Percentiles rank a stretch among this genome's conserved stretches.
Evolutionary conservation across 2,329 filamentous ascomycete genomes (phyloP).

Genomic region (Ustulina deusta): DNA sequence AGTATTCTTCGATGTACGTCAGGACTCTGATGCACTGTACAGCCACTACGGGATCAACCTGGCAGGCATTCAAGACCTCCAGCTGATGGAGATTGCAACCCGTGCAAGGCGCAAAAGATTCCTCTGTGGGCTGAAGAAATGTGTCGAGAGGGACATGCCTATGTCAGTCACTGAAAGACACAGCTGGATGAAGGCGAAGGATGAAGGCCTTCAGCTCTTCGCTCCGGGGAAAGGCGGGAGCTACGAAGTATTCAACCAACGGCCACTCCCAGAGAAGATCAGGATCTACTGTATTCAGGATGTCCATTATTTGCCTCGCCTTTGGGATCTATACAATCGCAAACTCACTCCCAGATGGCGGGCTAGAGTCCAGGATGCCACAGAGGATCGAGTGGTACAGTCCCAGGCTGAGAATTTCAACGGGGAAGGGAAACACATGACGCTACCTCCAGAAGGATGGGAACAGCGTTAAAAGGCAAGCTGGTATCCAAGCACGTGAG

Average conservation of each 20-base stretch:
- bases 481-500: too few relatives aligned
- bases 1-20: slow-evolving; percentile 69
- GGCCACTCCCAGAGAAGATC: slow-evolving; percentile 57
- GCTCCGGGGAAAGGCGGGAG: slow-evolving; percentile 56
- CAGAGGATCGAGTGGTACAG: slow-evolving; percentile 45
- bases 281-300: slow-evolving; percentile 61
- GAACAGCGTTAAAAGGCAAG: neutral
- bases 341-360: slow-evolving; percentile 40
- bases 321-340: slow-evolving; percentile 49
- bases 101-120: slow-evolving; percentile 31
- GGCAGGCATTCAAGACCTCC: slow-evolving; percentile 62
- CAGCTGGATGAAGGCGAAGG: slow-evolving; percentile 53
- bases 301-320: slow-evolving; percentile 55
- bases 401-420: slow-evolving; percentile 49
- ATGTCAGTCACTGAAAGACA: neutral
- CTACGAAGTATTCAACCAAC: slow-evolving; percentile 60
- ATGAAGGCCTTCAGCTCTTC: slow-evolving; percentile 55
- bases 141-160: slow-evolving; percentile 49
- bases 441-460: slow-evolving; percentile 45
- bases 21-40: slow-evolving; percentile 68
- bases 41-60: slow-evolving; percentile 58
- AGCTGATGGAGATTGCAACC: slow-evolving; percentile 66
- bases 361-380: slow-evolving; percentile 45
- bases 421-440: slow-evolving; percentile 49
- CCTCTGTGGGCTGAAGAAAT: slow-evolving; percentile 47